Conservation (phyloP, 768 basidiomycete species). For the Kwoniella dendrophila region DNA sequence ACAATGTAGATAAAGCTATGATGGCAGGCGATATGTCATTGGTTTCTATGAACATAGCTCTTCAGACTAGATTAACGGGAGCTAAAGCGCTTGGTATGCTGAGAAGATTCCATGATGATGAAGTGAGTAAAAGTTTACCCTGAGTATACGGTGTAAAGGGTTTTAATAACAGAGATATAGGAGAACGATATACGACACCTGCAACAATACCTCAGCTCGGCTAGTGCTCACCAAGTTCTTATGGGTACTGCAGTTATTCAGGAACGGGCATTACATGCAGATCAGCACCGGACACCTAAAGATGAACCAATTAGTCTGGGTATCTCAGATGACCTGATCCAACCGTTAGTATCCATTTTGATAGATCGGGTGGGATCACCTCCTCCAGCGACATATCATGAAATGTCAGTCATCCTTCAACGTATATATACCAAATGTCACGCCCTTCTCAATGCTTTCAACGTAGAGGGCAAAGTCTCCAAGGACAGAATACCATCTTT, state of each 20-base stretch:
- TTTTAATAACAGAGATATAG: too few relatives aligned
- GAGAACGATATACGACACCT: slow-evolving; percentile 72
- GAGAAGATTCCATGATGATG: slow-evolving; percentile 54
- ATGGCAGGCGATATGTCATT: slow-evolving; percentile 84
- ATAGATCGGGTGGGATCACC: slow-evolving; percentile 72
- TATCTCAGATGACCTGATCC: slow-evolving; percentile 54
- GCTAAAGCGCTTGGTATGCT: slow-evolving; percentile 70
- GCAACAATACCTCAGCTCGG: slow-evolving; percentile 76
- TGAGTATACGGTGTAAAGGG: too few relatives aligned
- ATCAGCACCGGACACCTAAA: slow-evolving; percentile 24
- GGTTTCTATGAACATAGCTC: slow-evolving; percentile 71
- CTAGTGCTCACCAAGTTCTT: slow-evolving; percentile 88
- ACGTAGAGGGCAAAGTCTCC: slow-evolving; percentile 82
- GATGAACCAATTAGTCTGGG: slow-evolving; percentile 61
- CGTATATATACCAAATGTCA: slow-evolving; percentile 80
- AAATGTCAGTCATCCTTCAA: slow-evolving; percentile 79
- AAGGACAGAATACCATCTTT: slow-evolving; percentile 76
- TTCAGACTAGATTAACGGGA: slow-evolving; percentile 76
- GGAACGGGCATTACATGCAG: slow-evolving; percentile 75
- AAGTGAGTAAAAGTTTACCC: too few relatives aligned
- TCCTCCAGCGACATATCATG: slow-evolving; percentile 80
- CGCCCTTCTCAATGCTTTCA: slow-evolving; percentile 78
- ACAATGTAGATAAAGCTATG: slow-evolving; percentile 97
- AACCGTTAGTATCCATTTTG: slow-evolving; percentile 69
- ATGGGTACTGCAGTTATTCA: slow-evolving; percentile 81